A percentile compares a stretch with the other conserved stretches of the same genome.
phyloP scores from a whole-genome alignment of 1,284 basidiomycete species.

The Cutaneotrichosporon dermatis region DNA sequence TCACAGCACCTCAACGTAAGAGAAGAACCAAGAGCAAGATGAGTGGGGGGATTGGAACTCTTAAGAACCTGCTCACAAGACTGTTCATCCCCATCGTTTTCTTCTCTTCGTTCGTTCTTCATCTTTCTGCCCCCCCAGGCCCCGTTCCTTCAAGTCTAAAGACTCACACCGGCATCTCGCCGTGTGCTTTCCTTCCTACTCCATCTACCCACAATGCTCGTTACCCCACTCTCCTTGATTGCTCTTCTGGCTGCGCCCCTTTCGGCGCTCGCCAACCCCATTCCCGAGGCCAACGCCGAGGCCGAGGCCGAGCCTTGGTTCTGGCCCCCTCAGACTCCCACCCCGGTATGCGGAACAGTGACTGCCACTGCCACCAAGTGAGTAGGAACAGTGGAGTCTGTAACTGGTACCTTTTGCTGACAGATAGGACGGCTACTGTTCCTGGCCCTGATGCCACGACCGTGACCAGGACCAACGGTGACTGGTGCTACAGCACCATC shows the following conservation, averaged over 20 bases:
- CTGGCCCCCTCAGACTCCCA: not conserved
- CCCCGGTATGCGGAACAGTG: conserved; percentile 7
- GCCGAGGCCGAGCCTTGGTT: not conserved
- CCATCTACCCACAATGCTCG: not conserved
- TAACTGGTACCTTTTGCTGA: not conserved
- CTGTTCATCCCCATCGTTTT: too few relatives aligned
- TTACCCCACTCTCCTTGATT: not conserved
- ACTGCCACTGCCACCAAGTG: conserved; percentile 1
- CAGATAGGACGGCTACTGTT: not conserved
- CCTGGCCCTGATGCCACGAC: not conserved
- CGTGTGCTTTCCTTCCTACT: too few relatives aligned
- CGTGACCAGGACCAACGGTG: not conserved
- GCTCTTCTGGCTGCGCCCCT: not conserved
- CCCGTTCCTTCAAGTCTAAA: too few relatives aligned
- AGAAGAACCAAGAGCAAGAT: too few relatives aligned
- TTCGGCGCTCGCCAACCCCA: not conserved
- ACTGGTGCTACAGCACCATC: conserved; percentile 4
- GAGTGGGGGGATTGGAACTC: too few relatives aligned
- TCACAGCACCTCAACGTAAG: too few relatives aligned
- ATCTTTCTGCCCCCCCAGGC: too few relatives aligned
- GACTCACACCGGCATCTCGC: too few relatives aligned
- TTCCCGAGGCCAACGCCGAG: not conserved
- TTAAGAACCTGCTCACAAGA: too few relatives aligned
- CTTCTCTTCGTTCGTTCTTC: too few relatives aligned
- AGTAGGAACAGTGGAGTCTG: not conserved